Evolutionary conservation across 805 yeast genomes (phyloP), one percentile per base, ranked within the genome.

Genomic region (Ogataea glucozyma): DNA sequence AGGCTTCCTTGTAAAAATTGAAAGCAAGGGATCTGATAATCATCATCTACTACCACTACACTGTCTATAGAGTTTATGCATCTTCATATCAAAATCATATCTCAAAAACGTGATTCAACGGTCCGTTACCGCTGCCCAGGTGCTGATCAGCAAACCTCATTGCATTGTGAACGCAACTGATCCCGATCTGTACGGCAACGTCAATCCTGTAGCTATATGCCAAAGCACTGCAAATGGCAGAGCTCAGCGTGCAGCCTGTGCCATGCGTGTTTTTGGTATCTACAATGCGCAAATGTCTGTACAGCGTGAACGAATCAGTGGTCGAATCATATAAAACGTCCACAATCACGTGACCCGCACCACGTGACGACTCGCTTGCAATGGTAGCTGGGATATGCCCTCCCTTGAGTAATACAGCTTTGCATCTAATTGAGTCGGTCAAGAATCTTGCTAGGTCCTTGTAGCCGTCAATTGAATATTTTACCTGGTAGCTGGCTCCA

Each of bases 181-280:
- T 76, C 0, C 83, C 78, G 16, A 71, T 64, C 7, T 72, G 70
- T 7, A 85, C 75, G 0, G 95, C 71, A 3, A 67, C 66, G 2
- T 54, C 50, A 10, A 85, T 52, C 0, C 64, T 23, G 31, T 58
- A 46, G 0, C 83, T 83, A 26, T 69, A 69, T 3, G 93, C 90
- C 14, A 87, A 53, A 48, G 84, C 79, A 2, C 90, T 78, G 1
- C 91, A 81, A 46, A 88, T 82, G 1, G 95, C 74, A 1, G 95
- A 82, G 0, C 91, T 79, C 34, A 88, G 68, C 0, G 96, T 85
- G 62, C 96, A 88, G 1, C 96, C 96, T 2, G 95, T 87, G 10
- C 96, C 96, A 60, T 88, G 96, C 1, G 86, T 80, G 53, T 81
- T 76, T 4, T 64, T 61, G 0, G 88, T 69, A 6, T 65, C 54